Percentiles rank a stretch among this genome's conserved stretches.
Conservation (phyloP, 805 yeast genomes). For the Cyberlindnera subsufficiens region DNA sequence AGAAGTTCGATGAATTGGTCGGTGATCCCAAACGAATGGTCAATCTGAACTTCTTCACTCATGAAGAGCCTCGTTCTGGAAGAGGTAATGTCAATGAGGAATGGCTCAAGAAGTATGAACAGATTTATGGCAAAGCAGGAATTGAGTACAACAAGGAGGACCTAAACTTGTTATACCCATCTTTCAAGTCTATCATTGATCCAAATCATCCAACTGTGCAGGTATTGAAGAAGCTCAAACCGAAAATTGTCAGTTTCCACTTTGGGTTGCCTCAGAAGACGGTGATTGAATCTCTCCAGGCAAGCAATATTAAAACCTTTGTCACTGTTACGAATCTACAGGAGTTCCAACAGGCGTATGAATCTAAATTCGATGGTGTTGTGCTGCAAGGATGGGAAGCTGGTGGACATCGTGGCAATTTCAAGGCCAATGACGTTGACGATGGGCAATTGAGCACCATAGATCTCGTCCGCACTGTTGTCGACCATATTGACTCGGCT, state of each 20-base stretch:
- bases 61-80: constrained; percentile 22
- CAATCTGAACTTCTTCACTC: constrained; percentile 44
- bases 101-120: constrained; percentile 20
- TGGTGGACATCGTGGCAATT: constrained; percentile 60
- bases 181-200: constrained; percentile 12
- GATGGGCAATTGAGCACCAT: constrained; percentile 31
- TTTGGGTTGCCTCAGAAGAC: constrained; percentile 39
- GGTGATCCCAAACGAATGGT: constrained; percentile 19
- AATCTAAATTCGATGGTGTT: constrained; percentile 39
- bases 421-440: constrained; percentile 27
- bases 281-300: constrained; percentile 30
- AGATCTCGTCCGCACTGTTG: constrained; percentile 20
- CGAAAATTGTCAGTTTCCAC: constrained; percentile 46
- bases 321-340: constrained; percentile 40
- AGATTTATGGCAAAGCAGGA: neutral
- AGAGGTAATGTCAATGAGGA: constrained; percentile 11
- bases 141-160: neutral
- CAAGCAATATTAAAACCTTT: constrained; percentile 34
- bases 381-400: constrained; percentile 57
- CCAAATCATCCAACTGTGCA: constrained; percentile 10
- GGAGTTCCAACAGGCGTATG: constrained; percentile 32
- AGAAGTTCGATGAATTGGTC: constrained; percentile 8
- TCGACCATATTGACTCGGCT: constrained; percentile 14
- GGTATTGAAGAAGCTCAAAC: constrained; percentile 23
- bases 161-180: constrained; percentile 8